phyloP scores from a whole-genome alignment of 257 asterid species.

The Osmanthus fragrans region DNA sequence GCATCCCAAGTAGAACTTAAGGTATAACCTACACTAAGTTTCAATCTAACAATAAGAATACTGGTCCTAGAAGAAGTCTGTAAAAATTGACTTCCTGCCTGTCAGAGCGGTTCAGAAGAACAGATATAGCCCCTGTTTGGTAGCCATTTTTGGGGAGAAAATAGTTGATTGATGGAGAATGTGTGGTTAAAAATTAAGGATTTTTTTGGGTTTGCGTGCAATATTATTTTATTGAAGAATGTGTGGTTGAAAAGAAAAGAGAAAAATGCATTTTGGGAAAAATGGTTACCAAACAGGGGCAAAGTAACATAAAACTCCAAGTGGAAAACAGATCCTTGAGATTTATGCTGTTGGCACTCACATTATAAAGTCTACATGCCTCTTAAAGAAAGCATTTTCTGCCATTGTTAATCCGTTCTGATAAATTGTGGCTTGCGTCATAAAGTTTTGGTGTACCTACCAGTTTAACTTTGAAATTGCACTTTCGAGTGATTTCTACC shows the following conservation, averaged over 20 bases:
- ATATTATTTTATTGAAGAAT: too few relatives aligned
- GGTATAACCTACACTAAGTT: not conserved
- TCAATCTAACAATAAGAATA: not conserved
- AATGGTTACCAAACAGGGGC: too few relatives aligned
- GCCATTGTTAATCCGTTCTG: not conserved
- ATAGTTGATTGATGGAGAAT: too few relatives aligned
- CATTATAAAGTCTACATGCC: not conserved
- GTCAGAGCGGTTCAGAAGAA: not conserved
- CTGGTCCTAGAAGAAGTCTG: not conserved
- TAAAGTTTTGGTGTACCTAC: not conserved
- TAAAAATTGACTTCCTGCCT: not conserved
- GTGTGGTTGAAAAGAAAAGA: too few relatives aligned
- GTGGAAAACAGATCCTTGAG: not conserved
- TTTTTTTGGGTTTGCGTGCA: too few relatives aligned
- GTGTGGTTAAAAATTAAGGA: too few relatives aligned
- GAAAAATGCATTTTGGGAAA: too few relatives aligned
- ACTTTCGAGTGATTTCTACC: not conserved
- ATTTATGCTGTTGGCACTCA: not conserved
- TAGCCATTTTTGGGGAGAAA: too few relatives aligned
- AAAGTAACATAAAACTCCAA: not conserved
- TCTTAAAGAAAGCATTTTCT: not conserved
- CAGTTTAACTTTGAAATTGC: not conserved
- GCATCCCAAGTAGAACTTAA: not conserved
- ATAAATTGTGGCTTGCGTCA: not conserved
- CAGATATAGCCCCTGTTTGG: too few relatives aligned